These are phyloP conservation scores for Schizothecium vesticola DNA, from an alignment of 495 filamentous ascomycete genomes.

Conservation along the genomic window DNA sequence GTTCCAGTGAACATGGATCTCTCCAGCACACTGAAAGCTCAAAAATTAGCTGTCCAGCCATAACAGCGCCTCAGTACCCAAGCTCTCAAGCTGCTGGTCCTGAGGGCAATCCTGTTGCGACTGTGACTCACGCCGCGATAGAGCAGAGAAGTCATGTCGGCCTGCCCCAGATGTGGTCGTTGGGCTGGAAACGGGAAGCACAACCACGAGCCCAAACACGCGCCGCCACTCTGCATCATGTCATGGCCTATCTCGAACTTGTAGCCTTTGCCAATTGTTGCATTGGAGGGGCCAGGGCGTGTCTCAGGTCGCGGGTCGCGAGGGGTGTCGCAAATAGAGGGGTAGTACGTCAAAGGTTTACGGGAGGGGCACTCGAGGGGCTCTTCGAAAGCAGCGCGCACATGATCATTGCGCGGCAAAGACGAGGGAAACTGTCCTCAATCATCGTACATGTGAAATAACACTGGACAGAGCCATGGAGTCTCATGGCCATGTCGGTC, in stretches of 20 bases:
- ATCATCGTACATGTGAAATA: neutral
- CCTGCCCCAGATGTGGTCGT: slow-evolving; percentile 10
- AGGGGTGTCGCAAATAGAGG: neutral
- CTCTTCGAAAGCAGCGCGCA: neutral
- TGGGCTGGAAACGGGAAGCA: slow-evolving; percentile 23
- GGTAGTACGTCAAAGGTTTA: neutral
- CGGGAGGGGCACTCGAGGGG: neutral
- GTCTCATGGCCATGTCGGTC: neutral
- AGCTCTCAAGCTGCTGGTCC: neutral
- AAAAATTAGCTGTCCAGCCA: neutral
- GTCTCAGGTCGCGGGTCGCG: neutral
- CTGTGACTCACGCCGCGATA: slow-evolving; percentile 14
- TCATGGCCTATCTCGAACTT: neutral
- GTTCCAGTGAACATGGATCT: neutral
- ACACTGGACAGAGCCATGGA: neutral
- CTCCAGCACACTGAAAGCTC: neutral
- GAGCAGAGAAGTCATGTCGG: neutral
- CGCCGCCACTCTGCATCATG: neutral
- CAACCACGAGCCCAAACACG: slow-evolving; percentile 17
- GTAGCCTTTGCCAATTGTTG: neutral
- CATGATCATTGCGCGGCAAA: neutral
- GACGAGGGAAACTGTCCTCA: neutral
- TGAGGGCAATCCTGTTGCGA: neutral
- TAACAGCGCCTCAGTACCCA: neutral
- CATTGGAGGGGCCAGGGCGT: neutral